Base-by-base conservation (phyloP, 1,284 basidiomycete genomes). In the Puccinia sorghi region DNA sequence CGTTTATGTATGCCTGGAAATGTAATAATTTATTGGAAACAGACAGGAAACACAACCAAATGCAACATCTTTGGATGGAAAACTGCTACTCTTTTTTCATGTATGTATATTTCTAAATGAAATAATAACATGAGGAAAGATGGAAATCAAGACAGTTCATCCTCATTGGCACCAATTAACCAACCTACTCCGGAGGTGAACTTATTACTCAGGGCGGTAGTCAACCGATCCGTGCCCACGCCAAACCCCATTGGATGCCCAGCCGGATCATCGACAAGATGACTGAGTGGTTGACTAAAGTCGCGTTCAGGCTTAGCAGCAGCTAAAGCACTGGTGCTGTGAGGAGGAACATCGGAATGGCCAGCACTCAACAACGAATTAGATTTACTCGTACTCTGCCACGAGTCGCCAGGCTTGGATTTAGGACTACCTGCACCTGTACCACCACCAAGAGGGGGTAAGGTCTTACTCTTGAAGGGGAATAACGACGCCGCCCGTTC, bases 111-210 rank as follows among this genome's bases (percentile, higher is more conserved):
- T n/a, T n/a, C n/a, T n/a, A n/a, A 59, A 59, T 15, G 32, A 37
- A 56, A n/a, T 15, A 59, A 15, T 9, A 59, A 13, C 7, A 59
- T 13, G 54, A 25, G n/a, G 4, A 56, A 25, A 25, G 27, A 56
- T 41, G 41, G 17, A 39, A 41, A 56, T 56, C 37, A 71, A 39
- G 69, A 50, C 15, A 52, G 83, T 82, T 80, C 61, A 17, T 84
- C 80, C 13, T 84, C 84, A 77, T 93, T 92, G 22, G 90, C 90
- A 48, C 92, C 93, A 81, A 94, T 90, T 41, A 94, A 86, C 92
- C 92, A 94, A 9, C 92, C 92, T 70, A 94, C 90, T 15, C 92
- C 93, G 82, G 90, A 90, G 66, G 91, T 90, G 50, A 94, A 84
- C 22, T 89, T 90, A 52, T 90, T 88, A 61, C 88, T 89, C 12